phyloP scores from a whole-genome alignment of 116 monocot genomes.

The Dioscorea cayenensis region DNA sequence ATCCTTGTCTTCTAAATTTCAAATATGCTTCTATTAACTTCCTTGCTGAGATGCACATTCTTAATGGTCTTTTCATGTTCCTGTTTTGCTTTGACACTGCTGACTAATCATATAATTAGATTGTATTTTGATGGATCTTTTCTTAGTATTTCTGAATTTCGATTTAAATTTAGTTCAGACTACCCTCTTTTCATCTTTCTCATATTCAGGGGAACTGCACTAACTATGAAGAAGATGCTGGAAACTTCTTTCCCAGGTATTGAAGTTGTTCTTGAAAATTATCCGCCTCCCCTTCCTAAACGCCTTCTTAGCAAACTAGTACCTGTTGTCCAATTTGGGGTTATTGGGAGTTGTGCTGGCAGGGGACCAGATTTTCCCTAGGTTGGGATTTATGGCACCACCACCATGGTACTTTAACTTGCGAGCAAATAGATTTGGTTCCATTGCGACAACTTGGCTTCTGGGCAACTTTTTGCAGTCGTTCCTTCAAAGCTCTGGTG shows the following conservation, averaged over 20 bases:
- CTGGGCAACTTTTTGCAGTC: conserved; percentile 73
- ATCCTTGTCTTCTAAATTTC: no score
- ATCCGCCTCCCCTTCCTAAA: conserved; percentile 87
- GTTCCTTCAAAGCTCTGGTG: conserved; percentile 80
- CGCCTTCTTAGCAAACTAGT: conserved; percentile 72
- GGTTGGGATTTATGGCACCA: conserved; percentile 55
- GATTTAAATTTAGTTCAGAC: no score
- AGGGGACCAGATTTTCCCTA: conserved; percentile 90
- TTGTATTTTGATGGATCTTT: no score
- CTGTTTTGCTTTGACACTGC: no score
- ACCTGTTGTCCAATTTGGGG: conserved; percentile 66
- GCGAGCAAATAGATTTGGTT: conserved; percentile 87
- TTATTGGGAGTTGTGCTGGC: conserved; percentile 60
- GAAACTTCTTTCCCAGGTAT: conserved; percentile 91
- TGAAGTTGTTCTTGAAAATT: conserved; percentile 67
- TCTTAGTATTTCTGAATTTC: no score
- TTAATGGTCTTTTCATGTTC: background rate
- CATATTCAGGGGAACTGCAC: conserved; percentile 62
- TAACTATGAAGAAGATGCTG: conserved; percentile 91
- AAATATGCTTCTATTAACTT: no score
- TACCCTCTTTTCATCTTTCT: no score
- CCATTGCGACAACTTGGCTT: conserved; percentile 83
- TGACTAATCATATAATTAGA: no score
- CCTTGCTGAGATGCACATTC: background rate
- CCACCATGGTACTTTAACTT: conserved; percentile 79